Conservation (phyloP, 805 yeast species). For the Jamesozyma jinghongensis region DNA sequence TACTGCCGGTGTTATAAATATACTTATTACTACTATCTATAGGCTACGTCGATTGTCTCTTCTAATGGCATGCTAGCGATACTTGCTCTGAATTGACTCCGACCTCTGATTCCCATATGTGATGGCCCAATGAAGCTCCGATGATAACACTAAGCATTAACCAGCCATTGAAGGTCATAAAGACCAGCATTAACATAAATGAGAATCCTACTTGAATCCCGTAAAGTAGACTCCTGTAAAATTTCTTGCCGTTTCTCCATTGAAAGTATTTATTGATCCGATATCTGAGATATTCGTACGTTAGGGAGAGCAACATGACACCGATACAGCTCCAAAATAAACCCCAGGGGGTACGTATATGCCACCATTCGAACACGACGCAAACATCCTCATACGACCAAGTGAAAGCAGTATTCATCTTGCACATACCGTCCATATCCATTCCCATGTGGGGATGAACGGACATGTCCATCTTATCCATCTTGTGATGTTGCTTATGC, state of each 20-base stretch:
- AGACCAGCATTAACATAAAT: slow-evolving; percentile 66
- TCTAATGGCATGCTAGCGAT: slow-evolving; percentile 22
- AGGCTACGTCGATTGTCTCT: no score
- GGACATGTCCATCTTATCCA: slow-evolving; percentile 5
- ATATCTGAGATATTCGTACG: slow-evolving; percentile 46
- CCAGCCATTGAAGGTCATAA: slow-evolving; percentile 86
- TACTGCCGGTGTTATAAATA: neutral
- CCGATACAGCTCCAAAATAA: slow-evolving; percentile 45
- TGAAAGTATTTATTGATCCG: neutral
- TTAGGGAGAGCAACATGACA: slow-evolving; percentile 40
- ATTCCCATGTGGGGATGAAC: slow-evolving; percentile 10
- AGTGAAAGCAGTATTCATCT: slow-evolving; percentile 69
- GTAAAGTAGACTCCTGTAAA: slow-evolving; percentile 39
- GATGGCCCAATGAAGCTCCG: slow-evolving; percentile 68
- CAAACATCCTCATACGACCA: slow-evolving; percentile 72
- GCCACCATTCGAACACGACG: slow-evolving; percentile 75
- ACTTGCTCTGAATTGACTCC: slow-evolving; percentile 6
- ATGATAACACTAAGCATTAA: slow-evolving; percentile 61
- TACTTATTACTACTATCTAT: no score
- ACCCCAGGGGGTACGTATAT: slow-evolving; percentile 43
- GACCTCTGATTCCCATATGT: slow-evolving; percentile 42
- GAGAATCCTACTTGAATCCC: slow-evolving; percentile 63
- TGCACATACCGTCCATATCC: slow-evolving; percentile 33
- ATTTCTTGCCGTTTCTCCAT: neutral
- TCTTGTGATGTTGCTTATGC: no score